Evolutionary conservation across 768 basidiomycete genomes (phyloP), one percentile per base, ranked within the genome.

Genomic region (Mycena rebaudengoi): DNA sequence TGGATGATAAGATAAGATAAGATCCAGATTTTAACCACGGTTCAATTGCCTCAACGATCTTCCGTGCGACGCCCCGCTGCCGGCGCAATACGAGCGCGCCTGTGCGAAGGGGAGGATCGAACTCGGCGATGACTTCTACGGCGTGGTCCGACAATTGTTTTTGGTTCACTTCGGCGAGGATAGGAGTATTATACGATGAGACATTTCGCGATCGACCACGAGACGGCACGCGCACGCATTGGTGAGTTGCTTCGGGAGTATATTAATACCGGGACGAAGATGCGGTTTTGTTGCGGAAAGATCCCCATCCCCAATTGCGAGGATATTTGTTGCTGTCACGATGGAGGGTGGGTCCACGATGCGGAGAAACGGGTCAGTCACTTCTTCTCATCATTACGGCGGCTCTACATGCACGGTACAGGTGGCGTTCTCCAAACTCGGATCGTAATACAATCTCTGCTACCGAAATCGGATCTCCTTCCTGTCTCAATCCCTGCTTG

Each of bases 331-430:
- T 59, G 57, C 18, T 58, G 56, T n/a, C n/a, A n/a, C n/a, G n/a
- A n/a, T 35, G 57, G 57, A 14, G 57, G 57, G 4, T 59, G 57
- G 57, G 46, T 49, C 4, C 57, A 59, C 21, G 57, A 59, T 16
- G 33, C 28, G 46, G 57, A 59, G 35, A 49, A 59, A 25, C 45
- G 46, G 33, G 57, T 59, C 18, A 25, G 57, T 54, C n/a, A n/a
- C n/a, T n/a, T n/a, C n/a, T n/a, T n/a, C n/a, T n/a, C n/a, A n/a
- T n/a, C n/a, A n/a, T n/a, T n/a, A n/a, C n/a, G n/a, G n/a, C n/a
- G n/a, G n/a, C n/a, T n/a, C n/a, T n/a, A n/a, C n/a, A n/a, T n/a
- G n/a, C n/a, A n/a, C n/a, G n/a, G n/a, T n/a, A n/a, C n/a, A n/a
- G n/a, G n/a, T n/a, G n/a, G n/a, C n/a, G n/a, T n/a, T n/a, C n/a